phyloP scores from a whole-genome alignment of 768 basidiomycete genomes.

The Paxillus rubicundulus region DNA sequence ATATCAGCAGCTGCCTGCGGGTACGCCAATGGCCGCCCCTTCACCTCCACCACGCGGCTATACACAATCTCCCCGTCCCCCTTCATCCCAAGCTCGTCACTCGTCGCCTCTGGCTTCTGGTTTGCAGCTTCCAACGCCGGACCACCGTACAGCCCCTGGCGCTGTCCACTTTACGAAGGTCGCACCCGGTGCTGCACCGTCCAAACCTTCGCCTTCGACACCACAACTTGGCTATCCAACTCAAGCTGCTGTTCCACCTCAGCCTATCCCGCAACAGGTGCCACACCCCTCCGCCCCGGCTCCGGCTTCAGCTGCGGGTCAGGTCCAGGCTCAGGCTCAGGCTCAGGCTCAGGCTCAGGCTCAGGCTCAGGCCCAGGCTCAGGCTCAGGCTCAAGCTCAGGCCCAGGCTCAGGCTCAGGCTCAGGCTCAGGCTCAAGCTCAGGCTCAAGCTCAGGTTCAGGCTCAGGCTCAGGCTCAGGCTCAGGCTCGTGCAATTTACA shows the following conservation, averaged over 20 bases:
- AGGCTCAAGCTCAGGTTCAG: background rate
- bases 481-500: slow-evolving; percentile 14
- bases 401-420: slow-evolving; percentile 24
- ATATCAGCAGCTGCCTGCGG: slow-evolving; percentile 22
- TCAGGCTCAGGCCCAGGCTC: background rate
- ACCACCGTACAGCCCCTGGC: slow-evolving; percentile 21
- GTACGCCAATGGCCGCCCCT: slow-evolving; percentile 19
- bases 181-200: slow-evolving; percentile 16
- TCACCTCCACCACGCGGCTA: slow-evolving; percentile 35
- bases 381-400: background rate
- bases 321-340: slow-evolving; percentile 20
- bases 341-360: slow-evolving; percentile 25
- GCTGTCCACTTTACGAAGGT: slow-evolving; percentile 28
- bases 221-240: slow-evolving; percentile 26
- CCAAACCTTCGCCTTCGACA: slow-evolving; percentile 31
- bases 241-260: slow-evolving; percentile 17
- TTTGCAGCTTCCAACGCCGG: slow-evolving; percentile 27
- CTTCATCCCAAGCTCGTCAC: slow-evolving; percentile 30
- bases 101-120: slow-evolving; percentile 31
- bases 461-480: slow-evolving; percentile 16
- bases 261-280: slow-evolving; percentile 22
- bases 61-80: slow-evolving; percentile 35
- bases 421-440: background rate
- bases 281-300: slow-evolving; percentile 18
- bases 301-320: no score